phyloP scores from a whole-genome alignment of 1,284 basidiomycete genomes.

The Cystobasidiaceae sp. region DNA sequence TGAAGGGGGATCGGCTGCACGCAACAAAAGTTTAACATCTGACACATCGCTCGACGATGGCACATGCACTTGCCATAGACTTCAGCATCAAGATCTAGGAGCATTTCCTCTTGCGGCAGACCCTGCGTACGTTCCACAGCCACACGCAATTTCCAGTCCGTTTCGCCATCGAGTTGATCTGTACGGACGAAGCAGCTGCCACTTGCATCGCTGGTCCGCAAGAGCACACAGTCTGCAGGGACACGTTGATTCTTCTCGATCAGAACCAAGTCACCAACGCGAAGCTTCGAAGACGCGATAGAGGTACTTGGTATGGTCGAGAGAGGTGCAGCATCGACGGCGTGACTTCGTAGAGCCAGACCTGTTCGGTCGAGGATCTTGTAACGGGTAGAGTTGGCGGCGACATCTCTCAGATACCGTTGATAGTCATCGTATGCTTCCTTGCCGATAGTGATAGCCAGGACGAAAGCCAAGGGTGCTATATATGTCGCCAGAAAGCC shows the following conservation, averaged over 20 bases:
- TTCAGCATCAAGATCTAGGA: slow-evolving; percentile 71
- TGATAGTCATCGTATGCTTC: slow-evolving; percentile 98
- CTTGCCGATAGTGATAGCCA: slow-evolving; percentile 93
- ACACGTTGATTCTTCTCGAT: slow-evolving; percentile 97
- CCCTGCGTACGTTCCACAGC: slow-evolving; percentile 80
- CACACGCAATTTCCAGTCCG: slow-evolving; percentile 95
- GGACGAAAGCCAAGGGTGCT: slow-evolving; percentile 90
- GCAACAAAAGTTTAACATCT: slow-evolving; percentile 1
- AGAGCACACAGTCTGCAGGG: slow-evolving; percentile 86
- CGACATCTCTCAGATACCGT: slow-evolving; percentile 80
- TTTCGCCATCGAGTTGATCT: slow-evolving; percentile 97
- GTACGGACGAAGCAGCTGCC: slow-evolving; percentile 97
- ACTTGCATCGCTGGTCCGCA: slow-evolving; percentile 76
- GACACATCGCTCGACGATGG: not conserved
- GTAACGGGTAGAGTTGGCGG: slow-evolving; percentile 92
- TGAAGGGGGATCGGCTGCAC: slow-evolving; percentile 78
- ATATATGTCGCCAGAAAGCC: slow-evolving; percentile 96
- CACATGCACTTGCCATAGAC: slow-evolving; percentile 61
- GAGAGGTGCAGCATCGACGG: slow-evolving; percentile 44
- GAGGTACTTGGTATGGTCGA: slow-evolving; percentile 44
- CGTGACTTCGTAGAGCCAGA: slow-evolving; percentile 45
- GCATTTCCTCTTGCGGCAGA: slow-evolving; percentile 59
- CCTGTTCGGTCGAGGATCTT: slow-evolving; percentile 61
- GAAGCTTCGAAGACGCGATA: slow-evolving; percentile 79
- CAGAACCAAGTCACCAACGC: slow-evolving; percentile 84